Evolutionary conservation across 2,329 filamentous ascomycete genomes (phyloP).

Genomic region (Fusarium xylarioides): DNA sequence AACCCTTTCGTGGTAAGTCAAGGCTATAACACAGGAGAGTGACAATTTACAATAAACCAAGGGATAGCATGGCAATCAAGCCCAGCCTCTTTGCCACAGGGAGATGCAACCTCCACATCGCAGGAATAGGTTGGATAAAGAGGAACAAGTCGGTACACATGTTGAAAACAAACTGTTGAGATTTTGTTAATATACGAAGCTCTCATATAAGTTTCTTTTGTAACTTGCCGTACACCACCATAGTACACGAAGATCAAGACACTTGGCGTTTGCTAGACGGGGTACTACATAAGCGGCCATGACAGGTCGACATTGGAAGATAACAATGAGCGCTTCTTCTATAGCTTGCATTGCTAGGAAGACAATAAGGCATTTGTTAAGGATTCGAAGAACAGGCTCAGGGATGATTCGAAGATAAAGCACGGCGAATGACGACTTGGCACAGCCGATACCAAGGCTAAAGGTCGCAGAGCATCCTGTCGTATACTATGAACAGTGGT

Average conservation of each 20-base stretch:
- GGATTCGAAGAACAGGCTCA: constrained; percentile 30
- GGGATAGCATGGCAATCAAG: constrained; percentile 42
- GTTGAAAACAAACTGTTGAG: constrained; percentile 46
- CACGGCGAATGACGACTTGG: constrained; percentile 47
- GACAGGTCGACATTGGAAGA: constrained; percentile 44
- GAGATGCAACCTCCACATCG: constrained; percentile 49
- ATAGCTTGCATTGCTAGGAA: constrained; percentile 44
- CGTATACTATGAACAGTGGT: constrained; percentile 13
- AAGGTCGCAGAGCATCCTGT: constrained; percentile 42
- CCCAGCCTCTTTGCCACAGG: constrained; percentile 43
- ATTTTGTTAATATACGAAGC: neutral
- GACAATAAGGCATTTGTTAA: constrained; percentile 43
- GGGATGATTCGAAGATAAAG: constrained; percentile 47
- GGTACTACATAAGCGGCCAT: constrained; percentile 40
- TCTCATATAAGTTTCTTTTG: too few relatives aligned
- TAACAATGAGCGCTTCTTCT: constrained; percentile 43
- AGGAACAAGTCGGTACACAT: constrained; percentile 49
- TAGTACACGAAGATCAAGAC: constrained; percentile 42
- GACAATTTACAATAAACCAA: constrained; percentile 39
- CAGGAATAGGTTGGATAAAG: constrained; percentile 50
- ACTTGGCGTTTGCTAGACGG: constrained; percentile 31
- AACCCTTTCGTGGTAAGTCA: constrained; percentile 20
- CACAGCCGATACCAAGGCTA: constrained; percentile 42
- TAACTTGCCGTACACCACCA: constrained; percentile 46
- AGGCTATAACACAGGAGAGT: too few relatives aligned